phyloP scores from a whole-genome alignment of 164 flowering plant genomes.

The Stephania japonica region DNA sequence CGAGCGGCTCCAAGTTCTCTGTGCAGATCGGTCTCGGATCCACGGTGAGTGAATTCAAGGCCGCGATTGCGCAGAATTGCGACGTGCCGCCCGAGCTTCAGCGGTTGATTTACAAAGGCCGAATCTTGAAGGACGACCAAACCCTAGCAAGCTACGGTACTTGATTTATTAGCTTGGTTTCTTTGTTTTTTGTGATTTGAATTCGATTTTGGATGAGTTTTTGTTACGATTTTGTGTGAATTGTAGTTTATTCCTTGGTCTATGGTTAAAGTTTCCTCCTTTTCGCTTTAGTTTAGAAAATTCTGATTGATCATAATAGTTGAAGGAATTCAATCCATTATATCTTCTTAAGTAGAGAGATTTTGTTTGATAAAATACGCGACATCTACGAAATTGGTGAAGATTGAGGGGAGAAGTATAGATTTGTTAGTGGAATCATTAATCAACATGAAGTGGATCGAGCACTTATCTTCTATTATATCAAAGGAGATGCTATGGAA shows the following conservation, averaged over 20 bases:
- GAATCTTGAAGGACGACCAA: constrained; percentile 68
- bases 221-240: neutral
- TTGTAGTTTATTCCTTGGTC: neutral
- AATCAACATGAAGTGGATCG: no score
- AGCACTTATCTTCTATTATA: no score
- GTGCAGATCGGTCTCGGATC: constrained; percentile 37
- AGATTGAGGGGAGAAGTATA: neutral
- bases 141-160: constrained; percentile 57
- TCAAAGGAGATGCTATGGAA: no score
- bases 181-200: neutral
- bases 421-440: neutral
- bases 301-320: neutral
- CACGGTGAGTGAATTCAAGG: constrained; percentile 42
- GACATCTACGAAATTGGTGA: neutral
- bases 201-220: neutral
- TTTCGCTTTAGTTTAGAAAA: neutral
- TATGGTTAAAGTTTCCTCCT: neutral
- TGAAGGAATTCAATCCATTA: neutral
- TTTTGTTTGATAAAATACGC: neutral
- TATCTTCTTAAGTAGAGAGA: neutral
- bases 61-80: constrained; percentile 29
- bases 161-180: neutral
- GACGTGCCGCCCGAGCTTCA: constrained; percentile 55
- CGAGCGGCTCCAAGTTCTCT: constrained; percentile 53
- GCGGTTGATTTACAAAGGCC: constrained; percentile 69